Conservation (phyloP, 2,329 filamentous ascomycete species). For the Aspergillus udagawae region DNA sequence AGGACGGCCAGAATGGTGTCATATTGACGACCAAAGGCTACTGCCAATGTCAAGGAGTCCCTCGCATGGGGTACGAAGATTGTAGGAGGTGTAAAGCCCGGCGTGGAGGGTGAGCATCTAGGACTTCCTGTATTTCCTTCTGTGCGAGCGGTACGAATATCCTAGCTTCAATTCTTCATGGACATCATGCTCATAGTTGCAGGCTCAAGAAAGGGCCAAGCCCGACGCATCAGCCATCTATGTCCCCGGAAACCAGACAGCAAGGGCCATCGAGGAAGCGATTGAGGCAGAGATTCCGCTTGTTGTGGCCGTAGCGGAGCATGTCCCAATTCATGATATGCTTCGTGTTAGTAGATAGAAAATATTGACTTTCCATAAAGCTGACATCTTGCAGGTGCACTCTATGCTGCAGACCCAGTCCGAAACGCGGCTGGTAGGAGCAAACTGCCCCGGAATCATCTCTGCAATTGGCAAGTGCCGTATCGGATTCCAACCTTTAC, state of each 20-base stretch:
- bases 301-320: conserved; percentile 74
- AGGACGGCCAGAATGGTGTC: conserved; percentile 4
- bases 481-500: conserved; percentile 72
- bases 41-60: conserved; percentile 71
- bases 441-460: conserved; percentile 79
- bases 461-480: conserved; percentile 66
- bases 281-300: conserved; percentile 75
- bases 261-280: conserved; percentile 71
- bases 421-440: conserved; percentile 68
- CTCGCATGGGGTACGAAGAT: conserved; percentile 75
- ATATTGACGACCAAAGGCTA: conserved; percentile 51
- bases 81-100: conserved; percentile 72
- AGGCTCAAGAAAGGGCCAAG: conserved; percentile 66
- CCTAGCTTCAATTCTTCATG: too few species aligned
- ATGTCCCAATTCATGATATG: conserved; percentile 75
- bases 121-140: conserved; percentile 68
- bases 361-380: conserved; percentile 5
- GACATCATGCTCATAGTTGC: background rate
- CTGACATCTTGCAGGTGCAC: conserved; percentile 49
- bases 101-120: conserved; percentile 66
- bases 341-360: conserved; percentile 53
- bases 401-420: conserved; percentile 68
- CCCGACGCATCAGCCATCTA: conserved; percentile 78
- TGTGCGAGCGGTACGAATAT: conserved; percentile 51
- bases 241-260: conserved; percentile 70